Evolutionary conservation across 768 basidiomycete species (phyloP), one percentile per base, ranked within the genome.

Genomic region (Tremella yokohamensis): DNA sequence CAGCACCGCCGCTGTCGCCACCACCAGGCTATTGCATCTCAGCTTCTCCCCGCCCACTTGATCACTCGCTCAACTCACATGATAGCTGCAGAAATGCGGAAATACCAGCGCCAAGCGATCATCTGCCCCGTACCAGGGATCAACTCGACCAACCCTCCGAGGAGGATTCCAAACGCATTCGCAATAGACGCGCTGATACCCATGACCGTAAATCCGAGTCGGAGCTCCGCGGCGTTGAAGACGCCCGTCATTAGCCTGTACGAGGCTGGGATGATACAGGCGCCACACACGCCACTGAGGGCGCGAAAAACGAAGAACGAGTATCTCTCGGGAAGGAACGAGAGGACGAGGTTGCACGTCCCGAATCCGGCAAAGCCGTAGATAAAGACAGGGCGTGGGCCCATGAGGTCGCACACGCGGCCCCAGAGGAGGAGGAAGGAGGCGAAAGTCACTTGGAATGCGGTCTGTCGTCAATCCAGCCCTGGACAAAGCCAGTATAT

Each of bases 41-140:
- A 34, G 29, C 29, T 34, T n/a, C 29, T 34, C 4, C 29, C 29
- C 11, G 29, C 29, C 11, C 29, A 11, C 29, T 11, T 34, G 6
- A 34, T 11, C 29, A 34, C 29, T 34, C 11, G 11, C 29, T 6
- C 29, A 6, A 34, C 29, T 34, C 29, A 34, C 29, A 40, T 52
- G 18, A 34, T 34, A 6, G 18, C 15, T 15, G 50, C 11, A 29
- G n/a, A 37, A 42, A 49, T 26, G 24, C 59, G 39, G 59, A 70
- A 73, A 20, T 63, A 67, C 73, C 73, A 75, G 13, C 69, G 52
- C 73, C 73, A 75, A 0, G 53, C 49, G 2, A 44, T 50, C 49
- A 62, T 56, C 20, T 72, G 62, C 13, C 64, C 66, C 1, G 26
- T 20, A 9, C 25, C 7, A 8, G 56, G 56, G 15, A 71, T 68